A percentile compares a stretch with the other conserved stretches of the same genome.
phyloP scores from a whole-genome alignment of 495 filamentous ascomycete species.

The Cercophora scortea region DNA sequence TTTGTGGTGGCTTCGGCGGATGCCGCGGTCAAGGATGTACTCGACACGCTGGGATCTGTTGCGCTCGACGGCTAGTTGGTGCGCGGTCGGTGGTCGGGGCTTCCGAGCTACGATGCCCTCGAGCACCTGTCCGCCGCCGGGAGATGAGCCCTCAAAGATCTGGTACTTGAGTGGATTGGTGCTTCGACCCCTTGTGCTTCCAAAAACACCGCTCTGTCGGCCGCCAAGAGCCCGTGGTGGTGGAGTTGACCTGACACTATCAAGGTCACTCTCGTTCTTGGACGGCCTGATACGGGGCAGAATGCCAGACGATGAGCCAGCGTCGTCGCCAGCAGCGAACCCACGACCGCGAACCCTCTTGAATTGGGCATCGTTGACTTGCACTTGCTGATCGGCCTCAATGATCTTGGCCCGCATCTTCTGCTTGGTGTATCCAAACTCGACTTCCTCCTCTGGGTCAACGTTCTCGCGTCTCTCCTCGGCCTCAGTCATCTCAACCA shows the following conservation, averaged over 20 bases:
- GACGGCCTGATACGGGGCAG: conserved; percentile 44
- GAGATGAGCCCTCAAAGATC: conserved; percentile 45
- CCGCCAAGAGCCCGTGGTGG: conserved; percentile 38
- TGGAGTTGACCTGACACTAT: conserved; percentile 51
- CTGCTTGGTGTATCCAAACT: conserved; percentile 80
- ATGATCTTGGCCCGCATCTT: conserved; percentile 71
- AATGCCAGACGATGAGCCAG: conserved; percentile 51
- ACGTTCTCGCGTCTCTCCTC: conserved; percentile 79
- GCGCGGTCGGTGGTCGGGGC: conserved; percentile 78
- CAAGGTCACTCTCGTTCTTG: conserved; percentile 50
- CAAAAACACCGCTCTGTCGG: conserved; percentile 26
- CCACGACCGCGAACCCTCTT: conserved; percentile 30
- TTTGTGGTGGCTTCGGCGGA: conserved; percentile 54
- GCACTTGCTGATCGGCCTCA: conserved; percentile 42
- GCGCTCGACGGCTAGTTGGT: conserved; percentile 85
- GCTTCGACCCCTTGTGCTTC: conserved; percentile 34
- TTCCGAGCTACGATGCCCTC: conserved; percentile 39
- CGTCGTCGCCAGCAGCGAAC: conserved; percentile 41
- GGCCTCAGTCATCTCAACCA: conserved; percentile 68
- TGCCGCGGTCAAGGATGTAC: conserved; percentile 71
- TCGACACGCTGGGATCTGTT: conserved; percentile 84
- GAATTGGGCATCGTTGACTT: conserved; percentile 37
- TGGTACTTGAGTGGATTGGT: conserved; percentile 42
- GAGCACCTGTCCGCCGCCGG: conserved; percentile 28
- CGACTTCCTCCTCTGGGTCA: conserved; percentile 77